Base-by-base conservation (phyloP, 768 basidiomycete genomes). In the Auriscalpium microsporum region DNA sequence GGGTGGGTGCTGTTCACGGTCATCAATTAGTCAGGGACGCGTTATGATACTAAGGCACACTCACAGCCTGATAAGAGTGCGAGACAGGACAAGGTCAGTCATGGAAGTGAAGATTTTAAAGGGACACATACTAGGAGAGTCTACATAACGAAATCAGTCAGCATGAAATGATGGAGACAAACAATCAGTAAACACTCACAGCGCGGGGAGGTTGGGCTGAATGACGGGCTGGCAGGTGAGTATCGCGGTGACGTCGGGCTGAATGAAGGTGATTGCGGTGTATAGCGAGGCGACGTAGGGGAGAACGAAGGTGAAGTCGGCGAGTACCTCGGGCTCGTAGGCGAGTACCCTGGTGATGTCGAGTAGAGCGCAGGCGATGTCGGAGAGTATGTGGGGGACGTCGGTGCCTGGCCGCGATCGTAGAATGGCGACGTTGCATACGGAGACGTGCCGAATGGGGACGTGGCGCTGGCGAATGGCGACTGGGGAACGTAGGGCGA, bases 241-340 rank as follows among this genome's bases (percentile, higher is more conserved):
- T 90, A 92, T 11, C 86, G 76, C 10, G 91, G 93, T 19, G 90
- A 90, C n/a, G 90, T 84, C 21, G 91, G 91, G 60, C 88, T 91
- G 76, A 93, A 95, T 0, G 87, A 90, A 0, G 94, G 94, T 3
- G 90, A 93, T 10, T 92, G 91, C 1, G 92, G 94, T 58, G 84
- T 87, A 72, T 90, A 95, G 13, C 88, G 87, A 9, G 94, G 94
- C 1, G 90, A 92, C 57, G 92, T 87, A 0, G 92, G 93, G 3
- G 90, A 92, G 75, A 88, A 91, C 19, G 86, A 85, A 2, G 87
- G 87, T 1, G 85, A 90, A 0, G 88, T 91, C 0, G 87, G 88
- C 3, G 89, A 92, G 67, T 90, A 90, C n/a, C 84, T 78, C 17
- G 88, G 87, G 65, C 88, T 90, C 13, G 90, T 79, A 1, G 78